Conservation (phyloP, 2,329 filamentous ascomycete species). For the Falciphora oryzae region DNA sequence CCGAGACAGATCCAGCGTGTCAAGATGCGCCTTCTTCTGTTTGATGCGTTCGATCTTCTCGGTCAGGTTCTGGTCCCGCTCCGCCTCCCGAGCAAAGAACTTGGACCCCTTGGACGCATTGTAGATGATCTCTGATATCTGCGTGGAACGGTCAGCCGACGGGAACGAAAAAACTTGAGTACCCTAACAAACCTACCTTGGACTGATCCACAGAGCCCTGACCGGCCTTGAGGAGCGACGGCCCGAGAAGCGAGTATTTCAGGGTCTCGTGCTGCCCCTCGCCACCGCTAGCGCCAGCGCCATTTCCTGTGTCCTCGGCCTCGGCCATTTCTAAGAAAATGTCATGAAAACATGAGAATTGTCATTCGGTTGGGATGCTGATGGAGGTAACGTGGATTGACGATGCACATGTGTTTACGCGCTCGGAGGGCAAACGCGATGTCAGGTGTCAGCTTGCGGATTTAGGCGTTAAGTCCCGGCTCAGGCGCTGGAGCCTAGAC, state of each 20-base stretch:
- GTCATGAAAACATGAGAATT: background rate
- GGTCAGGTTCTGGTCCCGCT: slow-evolving; percentile 73
- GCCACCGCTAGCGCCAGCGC: background rate
- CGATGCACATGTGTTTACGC: background rate
- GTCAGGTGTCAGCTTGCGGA: background rate
- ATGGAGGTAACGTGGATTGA: background rate
- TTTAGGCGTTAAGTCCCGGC: background rate
- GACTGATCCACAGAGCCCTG: slow-evolving; percentile 90
- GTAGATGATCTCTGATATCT: slow-evolving; percentile 95
- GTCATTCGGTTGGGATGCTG: background rate
- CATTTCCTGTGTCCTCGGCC: background rate
- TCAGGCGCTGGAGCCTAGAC: background rate
- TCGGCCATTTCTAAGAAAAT: background rate
- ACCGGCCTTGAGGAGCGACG: slow-evolving; percentile 87
- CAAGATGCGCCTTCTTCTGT: slow-evolving; percentile 66
- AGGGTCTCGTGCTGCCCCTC: slow-evolving; percentile 49
- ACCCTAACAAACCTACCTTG: slow-evolving; percentile 47
- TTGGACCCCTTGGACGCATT: slow-evolving; percentile 95
- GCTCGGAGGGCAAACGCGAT: background rate
- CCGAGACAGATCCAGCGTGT: slow-evolving; percentile 66
- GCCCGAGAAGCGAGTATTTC: slow-evolving; percentile 85
- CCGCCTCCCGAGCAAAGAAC: slow-evolving; percentile 89
- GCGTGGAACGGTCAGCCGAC: slow-evolving; percentile 3
- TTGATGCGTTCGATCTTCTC: slow-evolving; percentile 79
- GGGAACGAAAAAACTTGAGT: background rate